Conservation (phyloP, 257 asterid genomes). For the Ballota nigra region DNA sequence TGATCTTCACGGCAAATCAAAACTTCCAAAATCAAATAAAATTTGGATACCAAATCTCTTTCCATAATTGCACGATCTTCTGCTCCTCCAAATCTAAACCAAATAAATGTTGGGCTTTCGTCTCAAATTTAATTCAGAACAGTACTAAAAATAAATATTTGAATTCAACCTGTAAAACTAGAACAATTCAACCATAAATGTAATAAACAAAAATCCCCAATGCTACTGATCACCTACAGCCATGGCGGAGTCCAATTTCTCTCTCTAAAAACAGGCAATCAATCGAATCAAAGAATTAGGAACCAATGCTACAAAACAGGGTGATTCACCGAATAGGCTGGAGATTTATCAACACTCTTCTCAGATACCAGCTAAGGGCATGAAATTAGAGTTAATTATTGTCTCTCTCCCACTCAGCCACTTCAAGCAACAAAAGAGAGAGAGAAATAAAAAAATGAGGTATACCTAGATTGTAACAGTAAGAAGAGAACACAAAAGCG, state of each 20-base stretch:
- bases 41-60: too few species aligned
- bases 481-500: too few species aligned
- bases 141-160: background rate
- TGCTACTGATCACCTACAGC: slow-evolving; percentile 31
- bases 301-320: background rate
- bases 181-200: background rate
- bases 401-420: slow-evolving; percentile 26
- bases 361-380: slow-evolving; percentile 39
- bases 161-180: background rate
- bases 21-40: too few species aligned
- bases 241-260: slow-evolving; percentile 33
- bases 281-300: too few species aligned
- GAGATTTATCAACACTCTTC: background rate
- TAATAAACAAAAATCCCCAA: background rate
- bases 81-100: too few species aligned
- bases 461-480: too few species aligned
- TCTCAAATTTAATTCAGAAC: background rate
- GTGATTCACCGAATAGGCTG: slow-evolving; percentile 8
- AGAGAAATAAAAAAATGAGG: too few species aligned
- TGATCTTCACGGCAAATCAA: too few species aligned
- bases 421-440: slow-evolving; percentile 11
- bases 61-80: too few species aligned
- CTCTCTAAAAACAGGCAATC: background rate
- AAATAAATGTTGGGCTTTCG: too few species aligned
- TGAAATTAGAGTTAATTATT: slow-evolving; percentile 62